A percentile compares a stretch with the other conserved stretches of the same genome.
Conservation (phyloP, 164 flowering plant genomes). For the Stephania cephalantha region DNA sequence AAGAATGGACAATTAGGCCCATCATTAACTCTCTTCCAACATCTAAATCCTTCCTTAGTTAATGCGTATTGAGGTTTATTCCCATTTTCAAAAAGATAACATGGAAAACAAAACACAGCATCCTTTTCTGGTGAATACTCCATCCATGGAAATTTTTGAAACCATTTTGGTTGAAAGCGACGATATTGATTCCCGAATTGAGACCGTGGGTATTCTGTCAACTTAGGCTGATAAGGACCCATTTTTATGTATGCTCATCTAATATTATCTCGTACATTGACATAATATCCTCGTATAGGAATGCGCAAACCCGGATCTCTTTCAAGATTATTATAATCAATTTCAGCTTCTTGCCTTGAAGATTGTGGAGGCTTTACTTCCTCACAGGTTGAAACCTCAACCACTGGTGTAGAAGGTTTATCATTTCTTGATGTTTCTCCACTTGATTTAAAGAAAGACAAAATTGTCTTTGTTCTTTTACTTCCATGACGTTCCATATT, state of each 20-base stretch:
- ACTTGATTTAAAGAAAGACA: no score
- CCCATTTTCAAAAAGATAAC: background rate
- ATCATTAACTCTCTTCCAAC: constrained; percentile 8
- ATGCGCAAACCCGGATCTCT: background rate
- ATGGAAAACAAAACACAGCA: constrained; percentile 2
- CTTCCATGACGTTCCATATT: no score
- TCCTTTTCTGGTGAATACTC: background rate
- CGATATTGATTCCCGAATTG: background rate
- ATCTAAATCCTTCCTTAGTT: background rate
- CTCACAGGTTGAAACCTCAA: no score
- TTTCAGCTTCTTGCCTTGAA: background rate
- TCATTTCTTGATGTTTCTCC: no score
- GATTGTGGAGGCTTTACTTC: background rate
- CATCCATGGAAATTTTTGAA: background rate
- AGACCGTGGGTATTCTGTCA: background rate
- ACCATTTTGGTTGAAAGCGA: background rate
- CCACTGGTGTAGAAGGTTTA: no score
- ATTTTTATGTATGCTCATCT: background rate
- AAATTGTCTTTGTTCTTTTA: no score
- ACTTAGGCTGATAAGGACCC: no score
- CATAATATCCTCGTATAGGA: background rate
- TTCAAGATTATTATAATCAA: background rate
- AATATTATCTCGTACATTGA: constrained; percentile 1
- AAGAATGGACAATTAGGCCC: background rate
- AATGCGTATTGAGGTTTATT: background rate